phyloP scores from a whole-genome alignment of 2,329 filamentous ascomycete species.

The Colletotrichum cereale region DNA sequence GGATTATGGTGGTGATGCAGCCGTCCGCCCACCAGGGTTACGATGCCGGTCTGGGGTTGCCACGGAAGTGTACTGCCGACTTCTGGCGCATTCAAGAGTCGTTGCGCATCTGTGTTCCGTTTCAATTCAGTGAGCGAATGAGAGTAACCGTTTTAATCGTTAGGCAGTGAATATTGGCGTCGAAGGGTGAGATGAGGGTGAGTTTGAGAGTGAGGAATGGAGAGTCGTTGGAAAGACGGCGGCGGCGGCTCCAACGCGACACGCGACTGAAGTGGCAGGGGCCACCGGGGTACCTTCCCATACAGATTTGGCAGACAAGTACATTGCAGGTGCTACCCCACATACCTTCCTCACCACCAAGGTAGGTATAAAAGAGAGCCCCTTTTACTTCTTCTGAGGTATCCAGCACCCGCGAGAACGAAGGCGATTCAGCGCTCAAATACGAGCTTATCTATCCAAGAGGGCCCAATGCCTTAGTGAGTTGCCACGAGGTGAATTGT shows the following conservation, averaged over 20 bases:
- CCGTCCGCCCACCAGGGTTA: not conserved
- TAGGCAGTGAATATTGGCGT: not conserved
- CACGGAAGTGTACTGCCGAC: not conserved
- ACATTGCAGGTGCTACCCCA: constrained; percentile 2
- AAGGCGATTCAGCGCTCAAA: not conserved
- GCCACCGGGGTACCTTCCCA: not conserved
- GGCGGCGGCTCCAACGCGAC: constrained; percentile 4
- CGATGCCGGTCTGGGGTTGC: not conserved
- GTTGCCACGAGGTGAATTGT: not conserved
- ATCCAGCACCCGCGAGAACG: not conserved
- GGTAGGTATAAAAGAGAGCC: constrained; percentile 3
- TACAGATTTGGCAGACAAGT: not conserved
- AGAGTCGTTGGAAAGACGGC: not conserved
- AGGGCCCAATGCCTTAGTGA: not conserved
- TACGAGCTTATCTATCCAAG: too few relatives aligned
- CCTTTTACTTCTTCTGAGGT: not conserved
- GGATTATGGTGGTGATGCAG: not conserved
- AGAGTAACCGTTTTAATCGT: not conserved
- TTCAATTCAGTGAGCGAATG: too few relatives aligned
- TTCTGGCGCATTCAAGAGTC: not conserved
- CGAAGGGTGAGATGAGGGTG: not conserved
- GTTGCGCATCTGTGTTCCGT: not conserved
- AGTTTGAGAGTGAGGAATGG: not conserved
- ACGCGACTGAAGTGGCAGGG: constrained; percentile 29
- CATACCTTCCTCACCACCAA: not conserved